Conservation (phyloP, 1,139 yeast genomes). For the Taphrina wiesneri region DNA sequence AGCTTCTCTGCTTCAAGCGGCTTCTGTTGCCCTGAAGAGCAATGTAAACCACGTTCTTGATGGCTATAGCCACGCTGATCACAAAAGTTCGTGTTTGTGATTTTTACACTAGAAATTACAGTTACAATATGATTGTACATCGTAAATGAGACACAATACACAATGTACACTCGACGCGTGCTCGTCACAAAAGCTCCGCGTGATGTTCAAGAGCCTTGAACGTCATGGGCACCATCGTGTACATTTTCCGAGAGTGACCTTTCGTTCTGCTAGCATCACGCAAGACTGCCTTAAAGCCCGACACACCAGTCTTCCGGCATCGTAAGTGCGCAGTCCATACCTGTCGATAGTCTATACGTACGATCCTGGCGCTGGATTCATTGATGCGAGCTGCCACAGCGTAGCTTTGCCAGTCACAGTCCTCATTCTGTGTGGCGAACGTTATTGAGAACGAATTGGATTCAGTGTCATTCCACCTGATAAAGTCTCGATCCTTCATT, state of each 20-base stretch:
- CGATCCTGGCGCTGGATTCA: neutral
- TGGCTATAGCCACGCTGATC: no score
- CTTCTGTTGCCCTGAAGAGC: no score
- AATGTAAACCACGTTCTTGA: no score
- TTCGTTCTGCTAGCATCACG: neutral
- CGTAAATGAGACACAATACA: neutral
- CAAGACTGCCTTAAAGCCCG: neutral
- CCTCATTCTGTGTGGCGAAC: neutral
- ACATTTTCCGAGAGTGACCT: neutral
- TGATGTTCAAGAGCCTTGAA: no score
- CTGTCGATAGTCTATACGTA: neutral
- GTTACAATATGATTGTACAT: neutral
- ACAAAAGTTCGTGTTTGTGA: no score
- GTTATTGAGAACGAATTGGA: neutral
- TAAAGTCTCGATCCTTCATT: neutral
- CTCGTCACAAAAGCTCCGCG: no score
- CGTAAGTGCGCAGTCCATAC: neutral
- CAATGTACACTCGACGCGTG: no score
- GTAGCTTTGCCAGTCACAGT: neutral
- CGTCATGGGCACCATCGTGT: neutral
- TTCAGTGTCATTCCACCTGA: neutral
- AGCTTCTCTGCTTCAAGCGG: no score
- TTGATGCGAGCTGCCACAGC: neutral
- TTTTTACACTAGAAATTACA: neutral
- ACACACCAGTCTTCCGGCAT: neutral